A percentile compares a stretch with the other conserved stretches of the same genome.
phyloP scores from a whole-genome alignment of 306 rosid species.

The Vigna hirtella region DNA sequence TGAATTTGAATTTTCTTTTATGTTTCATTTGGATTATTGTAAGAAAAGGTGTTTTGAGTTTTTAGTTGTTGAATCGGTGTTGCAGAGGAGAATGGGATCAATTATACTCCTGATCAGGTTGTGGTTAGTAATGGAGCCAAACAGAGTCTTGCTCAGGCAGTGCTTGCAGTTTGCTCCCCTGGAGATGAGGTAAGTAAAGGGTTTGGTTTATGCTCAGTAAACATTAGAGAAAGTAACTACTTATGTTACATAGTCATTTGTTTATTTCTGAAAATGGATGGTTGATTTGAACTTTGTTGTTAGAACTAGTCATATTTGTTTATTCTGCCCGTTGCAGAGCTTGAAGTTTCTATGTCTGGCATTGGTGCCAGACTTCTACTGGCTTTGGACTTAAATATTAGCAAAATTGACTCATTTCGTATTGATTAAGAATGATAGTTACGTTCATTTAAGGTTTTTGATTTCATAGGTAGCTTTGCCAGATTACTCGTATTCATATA shows the following conservation, averaged over 20 bases:
- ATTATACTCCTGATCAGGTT: slow-evolving; percentile 80
- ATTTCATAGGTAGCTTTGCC: no score
- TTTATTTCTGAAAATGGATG: background rate
- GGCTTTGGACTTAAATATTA: no score
- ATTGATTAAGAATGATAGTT: no score
- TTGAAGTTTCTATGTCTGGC: background rate
- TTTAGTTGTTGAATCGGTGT: background rate
- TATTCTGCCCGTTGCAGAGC: slow-evolving; percentile 1
- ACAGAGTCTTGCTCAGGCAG: slow-evolving; percentile 82
- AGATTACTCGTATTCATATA: no score
- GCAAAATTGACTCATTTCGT: no score
- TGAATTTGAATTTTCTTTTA: background rate
- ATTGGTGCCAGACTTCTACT: background rate
- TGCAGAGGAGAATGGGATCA: slow-evolving; percentile 89
- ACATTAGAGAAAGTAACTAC: background rate
- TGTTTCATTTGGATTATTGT: slow-evolving; percentile 23
- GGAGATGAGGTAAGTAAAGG: slow-evolving; percentile 78
- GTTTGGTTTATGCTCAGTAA: background rate
- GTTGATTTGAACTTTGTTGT: background rate
- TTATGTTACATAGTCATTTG: background rate
- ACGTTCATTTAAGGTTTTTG: no score
- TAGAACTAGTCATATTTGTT: background rate
- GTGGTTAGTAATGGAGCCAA: slow-evolving; percentile 96
- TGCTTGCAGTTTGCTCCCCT: slow-evolving; percentile 88
- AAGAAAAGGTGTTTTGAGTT: slow-evolving; percentile 10